Conservation (phyloP, 805 yeast genomes). For the Nematodospora valgi region DNA sequence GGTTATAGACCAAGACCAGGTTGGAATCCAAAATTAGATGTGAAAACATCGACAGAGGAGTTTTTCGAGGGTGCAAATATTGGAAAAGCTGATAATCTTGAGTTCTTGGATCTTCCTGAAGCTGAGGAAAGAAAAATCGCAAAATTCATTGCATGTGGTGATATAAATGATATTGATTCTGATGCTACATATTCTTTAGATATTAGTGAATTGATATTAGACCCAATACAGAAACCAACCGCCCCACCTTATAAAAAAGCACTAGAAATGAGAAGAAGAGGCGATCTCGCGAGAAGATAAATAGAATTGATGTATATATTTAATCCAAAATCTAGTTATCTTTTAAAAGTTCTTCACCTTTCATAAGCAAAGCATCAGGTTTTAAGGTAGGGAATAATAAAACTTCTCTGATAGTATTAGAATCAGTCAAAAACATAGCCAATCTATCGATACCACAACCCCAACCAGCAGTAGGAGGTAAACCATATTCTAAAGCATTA, state of each 20-base stretch:
- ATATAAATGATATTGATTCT: conserved; percentile 79
- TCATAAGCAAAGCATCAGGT: conserved; percentile 60
- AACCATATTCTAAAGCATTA: conserved; percentile 95
- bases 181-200: conserved; percentile 86
- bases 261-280: conserved; percentile 77
- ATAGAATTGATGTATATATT: background rate
- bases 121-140: conserved; percentile 73
- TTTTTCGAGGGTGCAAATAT: conserved; percentile 65
- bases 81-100: conserved; percentile 49
- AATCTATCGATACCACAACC: conserved; percentile 98
- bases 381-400: conserved; percentile 97
- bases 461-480: conserved; percentile 99
- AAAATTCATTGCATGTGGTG: conserved; percentile 95
- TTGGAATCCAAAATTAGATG: conserved; percentile 70
- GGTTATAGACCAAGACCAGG: conserved; percentile 81
- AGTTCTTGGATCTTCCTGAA: conserved; percentile 45
- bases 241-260: conserved; percentile 97
- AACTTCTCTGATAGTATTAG: conserved; percentile 96
- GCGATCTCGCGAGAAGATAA: conserved; percentile 31
- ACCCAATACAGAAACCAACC: conserved; percentile 93
- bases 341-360: conserved; percentile 19
- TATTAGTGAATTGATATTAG: conserved; percentile 48
- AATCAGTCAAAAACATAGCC: conserved; percentile 96
- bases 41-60: conserved; percentile 69
- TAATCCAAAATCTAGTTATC: conserved; percentile 3